A percentile compares a stretch with the other conserved stretches of the same genome.
phyloP scores from a whole-genome alignment of 2,329 filamentous ascomycete species.

The Passalora sequoiae region DNA sequence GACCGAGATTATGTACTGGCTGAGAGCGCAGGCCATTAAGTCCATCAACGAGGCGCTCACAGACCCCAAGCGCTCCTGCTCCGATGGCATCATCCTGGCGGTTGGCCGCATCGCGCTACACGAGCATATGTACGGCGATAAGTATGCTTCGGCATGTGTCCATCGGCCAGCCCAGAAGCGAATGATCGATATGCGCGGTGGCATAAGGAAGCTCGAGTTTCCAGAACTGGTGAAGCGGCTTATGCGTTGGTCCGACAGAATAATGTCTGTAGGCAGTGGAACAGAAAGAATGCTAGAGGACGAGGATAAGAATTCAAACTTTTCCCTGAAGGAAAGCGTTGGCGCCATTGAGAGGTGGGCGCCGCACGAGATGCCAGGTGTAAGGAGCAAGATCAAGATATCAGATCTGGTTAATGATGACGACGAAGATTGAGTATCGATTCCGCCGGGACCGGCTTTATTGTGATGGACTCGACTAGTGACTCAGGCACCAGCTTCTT shows the following conservation, averaged over 20 bases:
- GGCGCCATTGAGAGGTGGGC: conserved; percentile 30
- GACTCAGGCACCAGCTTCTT: no score
- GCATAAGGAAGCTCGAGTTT: conserved; percentile 28
- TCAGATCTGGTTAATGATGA: conserved; percentile 27
- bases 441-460: no score
- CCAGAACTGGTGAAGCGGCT: conserved; percentile 32
- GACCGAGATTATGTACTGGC: conserved; percentile 25
- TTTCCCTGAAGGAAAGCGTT: conserved; percentile 27
- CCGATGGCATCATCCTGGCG: conserved; percentile 27
- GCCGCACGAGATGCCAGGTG: conserved; percentile 26
- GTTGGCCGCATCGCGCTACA: conserved; percentile 34
- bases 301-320: conserved; percentile 23
- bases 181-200: conserved; percentile 33
- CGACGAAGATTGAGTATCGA: conserved; percentile 14
- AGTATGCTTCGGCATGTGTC: conserved; percentile 26
- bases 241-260: conserved; percentile 32
- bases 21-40: conserved; percentile 28
- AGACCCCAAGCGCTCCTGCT: conserved; percentile 19
- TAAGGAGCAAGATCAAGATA: conserved; percentile 29
- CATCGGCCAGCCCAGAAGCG: conserved; percentile 33
- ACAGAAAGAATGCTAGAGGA: conserved; percentile 30
- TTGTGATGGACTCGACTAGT: no score
- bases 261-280: conserved; percentile 32
- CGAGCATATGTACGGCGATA: conserved; percentile 34
- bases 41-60: conserved; percentile 27